phyloP scores from a whole-genome alignment of 1,139 yeast genomes.

The Yarrowia galli region DNA sequence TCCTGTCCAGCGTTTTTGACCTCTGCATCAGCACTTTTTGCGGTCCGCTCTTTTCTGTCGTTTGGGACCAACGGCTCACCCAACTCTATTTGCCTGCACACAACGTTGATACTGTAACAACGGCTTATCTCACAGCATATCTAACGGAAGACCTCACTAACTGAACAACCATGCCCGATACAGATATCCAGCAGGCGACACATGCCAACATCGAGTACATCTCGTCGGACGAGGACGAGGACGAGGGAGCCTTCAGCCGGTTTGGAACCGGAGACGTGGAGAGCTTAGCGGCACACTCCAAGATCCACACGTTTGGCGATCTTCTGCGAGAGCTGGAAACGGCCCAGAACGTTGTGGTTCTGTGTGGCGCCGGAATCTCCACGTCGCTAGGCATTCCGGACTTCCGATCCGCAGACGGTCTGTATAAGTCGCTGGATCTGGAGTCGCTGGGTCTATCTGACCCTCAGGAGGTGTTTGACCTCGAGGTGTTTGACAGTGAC shows the following conservation, averaged over 20 bases:
- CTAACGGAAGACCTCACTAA: neutral
- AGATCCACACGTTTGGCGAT: slow-evolving; percentile 61
- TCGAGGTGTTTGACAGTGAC: slow-evolving; percentile 73
- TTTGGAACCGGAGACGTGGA: slow-evolving; percentile 16
- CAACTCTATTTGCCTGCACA: slow-evolving; percentile 1
- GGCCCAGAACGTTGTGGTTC: slow-evolving; percentile 71
- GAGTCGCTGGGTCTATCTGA: slow-evolving; percentile 76
- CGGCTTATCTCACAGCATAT: neutral
- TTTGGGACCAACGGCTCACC: neutral
- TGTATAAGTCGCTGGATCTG: slow-evolving; percentile 67
- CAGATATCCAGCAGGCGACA: neutral
- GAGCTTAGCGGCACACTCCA: slow-evolving; percentile 7
- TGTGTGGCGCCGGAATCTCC: slow-evolving; percentile 97
- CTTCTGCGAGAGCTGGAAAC: slow-evolving; percentile 61
- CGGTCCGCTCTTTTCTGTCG: neutral
- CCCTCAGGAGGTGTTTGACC: slow-evolving; percentile 93
- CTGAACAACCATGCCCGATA: slow-evolving; percentile 8
- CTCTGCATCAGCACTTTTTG: slow-evolving; percentile 20
- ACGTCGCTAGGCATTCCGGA: slow-evolving; percentile 95
- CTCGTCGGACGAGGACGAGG: slow-evolving; percentile 23
- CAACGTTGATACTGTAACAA: neutral
- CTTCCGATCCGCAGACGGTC: slow-evolving; percentile 88
- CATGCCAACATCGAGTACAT: slow-evolving; percentile 18
- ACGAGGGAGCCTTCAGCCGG: slow-evolving; percentile 8
- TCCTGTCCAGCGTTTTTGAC: neutral